These are phyloP conservation scores for Rhizopus delemar DNA, from an alignment of 371 early-diverging fungal species.

Conservation along the genomic window DNA sequence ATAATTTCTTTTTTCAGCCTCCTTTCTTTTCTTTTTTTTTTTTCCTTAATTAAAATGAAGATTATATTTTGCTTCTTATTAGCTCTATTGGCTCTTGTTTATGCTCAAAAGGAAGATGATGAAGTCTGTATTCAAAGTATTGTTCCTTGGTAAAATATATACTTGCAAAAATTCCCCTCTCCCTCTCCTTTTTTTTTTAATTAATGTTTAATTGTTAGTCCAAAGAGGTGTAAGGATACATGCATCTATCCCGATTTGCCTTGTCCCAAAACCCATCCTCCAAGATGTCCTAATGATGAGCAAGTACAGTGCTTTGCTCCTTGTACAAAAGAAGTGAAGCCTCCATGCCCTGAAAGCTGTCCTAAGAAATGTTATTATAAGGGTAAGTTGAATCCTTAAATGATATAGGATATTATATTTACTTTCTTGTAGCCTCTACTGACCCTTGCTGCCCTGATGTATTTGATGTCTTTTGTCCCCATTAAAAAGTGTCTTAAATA, in stretches of 20 bases:
- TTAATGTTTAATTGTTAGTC: background rate
- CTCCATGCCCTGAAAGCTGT: slow-evolving; percentile 10
- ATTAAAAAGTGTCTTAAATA: background rate
- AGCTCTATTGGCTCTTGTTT: background rate
- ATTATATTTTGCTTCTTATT: background rate
- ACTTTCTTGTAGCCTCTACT: slow-evolving; percentile 4
- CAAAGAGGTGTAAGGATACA: slow-evolving; percentile 3
- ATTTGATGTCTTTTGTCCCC: slow-evolving; percentile 4
- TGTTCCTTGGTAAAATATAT: slow-evolving; percentile 18
- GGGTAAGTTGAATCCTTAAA: background rate
- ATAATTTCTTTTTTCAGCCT: background rate
- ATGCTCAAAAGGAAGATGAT: background rate
- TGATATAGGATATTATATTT: background rate
- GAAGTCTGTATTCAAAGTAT: slow-evolving; percentile 10
- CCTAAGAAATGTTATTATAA: slow-evolving; percentile 1
- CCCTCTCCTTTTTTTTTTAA: background rate
- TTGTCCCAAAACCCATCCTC: slow-evolving; percentile 8
- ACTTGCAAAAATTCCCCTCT: background rate
- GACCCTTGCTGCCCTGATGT: slow-evolving; percentile 11
- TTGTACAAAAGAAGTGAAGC: background rate
- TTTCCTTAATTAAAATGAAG: slow-evolving; percentile 6
- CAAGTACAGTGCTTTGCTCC: slow-evolving; percentile 1
- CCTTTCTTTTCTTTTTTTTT: background rate
- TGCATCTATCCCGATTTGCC: slow-evolving; percentile 18
- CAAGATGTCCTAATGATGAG: slow-evolving; percentile 10